Evolutionary conservation across 305 asterid genomes (phyloP).

Genomic region (Fraxinus greggii): DNA sequence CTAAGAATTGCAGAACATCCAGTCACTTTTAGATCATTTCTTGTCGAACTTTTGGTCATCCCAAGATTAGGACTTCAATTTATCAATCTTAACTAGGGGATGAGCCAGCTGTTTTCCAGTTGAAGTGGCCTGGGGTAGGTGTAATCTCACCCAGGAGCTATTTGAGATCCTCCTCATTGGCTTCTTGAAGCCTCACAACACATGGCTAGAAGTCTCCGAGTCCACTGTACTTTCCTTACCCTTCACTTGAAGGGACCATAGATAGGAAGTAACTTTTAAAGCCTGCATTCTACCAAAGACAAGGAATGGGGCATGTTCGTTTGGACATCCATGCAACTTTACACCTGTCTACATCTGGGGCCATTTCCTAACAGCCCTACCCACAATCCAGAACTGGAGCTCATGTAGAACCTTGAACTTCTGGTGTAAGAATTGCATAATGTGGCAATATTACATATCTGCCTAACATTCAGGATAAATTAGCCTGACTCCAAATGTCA

Average conservation of each 20-base stretch:
- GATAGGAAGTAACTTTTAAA: neutral
- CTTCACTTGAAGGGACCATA: neutral
- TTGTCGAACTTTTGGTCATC: neutral
- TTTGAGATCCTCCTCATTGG: neutral
- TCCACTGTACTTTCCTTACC: neutral
- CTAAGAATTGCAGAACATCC: neutral
- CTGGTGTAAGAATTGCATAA: neutral
- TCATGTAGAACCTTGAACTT: neutral
- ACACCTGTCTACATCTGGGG: neutral
- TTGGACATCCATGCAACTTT: neutral
- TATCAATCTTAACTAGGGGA: neutral
- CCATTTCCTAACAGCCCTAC: neutral
- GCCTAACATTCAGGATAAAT: neutral
- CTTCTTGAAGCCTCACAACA: neutral
- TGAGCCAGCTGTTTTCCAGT: neutral
- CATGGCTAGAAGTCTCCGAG: neutral
- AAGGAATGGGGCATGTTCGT: neutral
- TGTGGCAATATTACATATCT: neutral
- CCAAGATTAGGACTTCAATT: slow-evolving; percentile 4
- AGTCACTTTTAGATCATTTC: neutral
- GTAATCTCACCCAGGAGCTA: neutral
- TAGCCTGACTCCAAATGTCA: neutral
- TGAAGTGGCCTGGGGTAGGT: neutral
- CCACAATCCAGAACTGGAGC: neutral
- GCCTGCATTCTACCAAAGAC: neutral